A percentile compares a stretch with the other conserved stretches of the same genome.
Conservation (phyloP, 345 rosid species). For the Jatropha curcas region DNA sequence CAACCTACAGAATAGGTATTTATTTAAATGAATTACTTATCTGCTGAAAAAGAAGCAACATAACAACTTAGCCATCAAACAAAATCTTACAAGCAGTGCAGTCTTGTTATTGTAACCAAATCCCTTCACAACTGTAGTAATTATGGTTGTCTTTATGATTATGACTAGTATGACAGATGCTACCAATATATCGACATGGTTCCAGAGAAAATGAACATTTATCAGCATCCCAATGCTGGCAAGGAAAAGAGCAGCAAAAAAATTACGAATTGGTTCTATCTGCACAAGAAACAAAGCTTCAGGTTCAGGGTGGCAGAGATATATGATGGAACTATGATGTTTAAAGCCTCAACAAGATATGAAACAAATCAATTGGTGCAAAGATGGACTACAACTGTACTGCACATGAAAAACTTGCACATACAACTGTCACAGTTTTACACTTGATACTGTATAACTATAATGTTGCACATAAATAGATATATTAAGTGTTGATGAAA, state of each 20-base stretch:
- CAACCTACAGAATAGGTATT: conserved; percentile 49
- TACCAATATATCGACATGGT: conserved; percentile 79
- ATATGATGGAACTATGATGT: not conserved
- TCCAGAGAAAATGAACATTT: conserved; percentile 90
- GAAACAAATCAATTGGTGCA: not conserved
- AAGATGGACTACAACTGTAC: not conserved
- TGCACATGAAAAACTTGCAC: too few species aligned
- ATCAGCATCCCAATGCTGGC: conserved; percentile 95
- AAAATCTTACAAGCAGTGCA: conserved; percentile 70
- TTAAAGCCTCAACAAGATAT: not conserved
- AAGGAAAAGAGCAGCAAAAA: conserved; percentile 92
- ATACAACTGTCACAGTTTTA: not conserved
- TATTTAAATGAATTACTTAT: not conserved
- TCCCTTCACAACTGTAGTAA: conserved; percentile 69
- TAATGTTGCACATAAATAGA: not conserved
- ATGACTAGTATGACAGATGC: conserved; percentile 83
- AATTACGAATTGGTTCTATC: conserved; percentile 94
- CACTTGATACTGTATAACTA: not conserved
- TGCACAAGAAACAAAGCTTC: conserved; percentile 27
- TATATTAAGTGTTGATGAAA: not conserved
- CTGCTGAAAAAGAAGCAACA: not conserved
- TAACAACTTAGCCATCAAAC: not conserved
- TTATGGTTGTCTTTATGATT: conserved; percentile 67
- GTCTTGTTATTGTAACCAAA: conserved; percentile 90
- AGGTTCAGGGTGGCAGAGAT: not conserved